Evolutionary conservation across 768 basidiomycete genomes (phyloP).

Genomic region (Collybia nuda): DNA sequence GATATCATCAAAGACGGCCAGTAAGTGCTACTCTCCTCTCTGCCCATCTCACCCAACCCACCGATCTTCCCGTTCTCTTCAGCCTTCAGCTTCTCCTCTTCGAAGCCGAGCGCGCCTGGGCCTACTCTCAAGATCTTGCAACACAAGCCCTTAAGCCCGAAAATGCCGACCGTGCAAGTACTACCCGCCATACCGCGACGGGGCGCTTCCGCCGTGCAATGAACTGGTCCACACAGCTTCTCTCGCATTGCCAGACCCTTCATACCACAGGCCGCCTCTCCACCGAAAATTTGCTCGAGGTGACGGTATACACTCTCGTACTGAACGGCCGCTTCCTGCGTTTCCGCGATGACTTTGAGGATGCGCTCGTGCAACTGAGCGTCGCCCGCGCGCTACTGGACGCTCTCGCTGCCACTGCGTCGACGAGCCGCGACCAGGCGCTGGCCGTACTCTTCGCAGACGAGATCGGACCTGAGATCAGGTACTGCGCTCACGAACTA

Average conservation of each 20-base stretch:
- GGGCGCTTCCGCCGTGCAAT: constrained; percentile 80
- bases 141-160: constrained; percentile 49
- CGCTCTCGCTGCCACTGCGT: constrained; percentile 58
- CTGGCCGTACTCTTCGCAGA: constrained; percentile 83
- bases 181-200: constrained; percentile 72
- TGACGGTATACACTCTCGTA: constrained; percentile 75
- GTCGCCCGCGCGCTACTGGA: constrained; percentile 77
- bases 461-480: constrained; percentile 86
- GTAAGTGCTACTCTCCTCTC: constrained; percentile 44
- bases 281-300: constrained; percentile 63
- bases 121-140: constrained; percentile 80
- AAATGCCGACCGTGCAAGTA: constrained; percentile 49
- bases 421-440: constrained; percentile 84
- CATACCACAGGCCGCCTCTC: constrained; percentile 51
- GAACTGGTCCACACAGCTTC: constrained; percentile 74
- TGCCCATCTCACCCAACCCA: constrained; percentile 4
- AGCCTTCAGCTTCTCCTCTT: constrained; percentile 85
- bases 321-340: constrained; percentile 83
- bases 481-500: constrained; percentile 89
- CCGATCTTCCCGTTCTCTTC: constrained; percentile 6
- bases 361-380: constrained; percentile 72
- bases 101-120: constrained; percentile 92
- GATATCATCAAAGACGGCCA: constrained; percentile 83
- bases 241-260: constrained; percentile 72
- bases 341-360: constrained; percentile 73